A percentile compares a stretch with the other conserved stretches of the same genome.
Conservation (phyloP, 306 rosid genomes). For the Elaeagnus macrophylla region DNA sequence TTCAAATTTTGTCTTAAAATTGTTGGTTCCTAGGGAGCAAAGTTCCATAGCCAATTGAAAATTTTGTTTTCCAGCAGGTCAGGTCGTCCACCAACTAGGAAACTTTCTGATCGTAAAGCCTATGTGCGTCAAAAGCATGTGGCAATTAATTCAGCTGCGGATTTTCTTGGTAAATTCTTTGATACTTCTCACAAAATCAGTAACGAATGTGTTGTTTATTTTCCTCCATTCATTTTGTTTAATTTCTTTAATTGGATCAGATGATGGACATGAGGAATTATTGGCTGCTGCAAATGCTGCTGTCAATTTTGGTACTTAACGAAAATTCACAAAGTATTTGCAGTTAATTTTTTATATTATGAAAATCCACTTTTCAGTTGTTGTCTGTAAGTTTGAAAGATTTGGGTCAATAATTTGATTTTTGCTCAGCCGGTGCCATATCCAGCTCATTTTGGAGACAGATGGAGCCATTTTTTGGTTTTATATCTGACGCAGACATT, state of each 20-base stretch:
- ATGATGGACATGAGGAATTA: slow-evolving; percentile 82
- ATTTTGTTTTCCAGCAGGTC: slow-evolving; percentile 67
- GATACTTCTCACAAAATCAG: too few relatives aligned
- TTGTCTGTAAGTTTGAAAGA: slow-evolving; percentile 15
- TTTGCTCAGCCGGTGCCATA: slow-evolving; percentile 50
- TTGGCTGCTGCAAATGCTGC: slow-evolving; percentile 83
- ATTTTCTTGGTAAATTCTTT: slow-evolving; percentile 61
- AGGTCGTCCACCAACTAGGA: slow-evolving; percentile 97
- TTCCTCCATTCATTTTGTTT: slow-evolving; percentile 29
- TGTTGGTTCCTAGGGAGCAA: slow-evolving; percentile 17
- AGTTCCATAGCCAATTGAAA: slow-evolving; percentile 24
- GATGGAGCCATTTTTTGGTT: slow-evolving; percentile 75
- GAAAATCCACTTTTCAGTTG: slow-evolving; percentile 11
- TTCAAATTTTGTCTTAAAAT: not conserved
- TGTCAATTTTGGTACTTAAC: slow-evolving; percentile 53
- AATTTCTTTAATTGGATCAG: slow-evolving; percentile 71
- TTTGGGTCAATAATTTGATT: slow-evolving; percentile 24
- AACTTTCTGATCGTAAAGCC: slow-evolving; percentile 87
- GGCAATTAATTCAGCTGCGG: slow-evolving; percentile 53
- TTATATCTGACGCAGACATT: slow-evolving; percentile 61
- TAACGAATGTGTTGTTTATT: slow-evolving; percentile 5
- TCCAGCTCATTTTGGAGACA: slow-evolving; percentile 75
- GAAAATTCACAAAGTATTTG: not conserved
- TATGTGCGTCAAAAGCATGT: slow-evolving; percentile 86
- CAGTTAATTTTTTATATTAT: too few relatives aligned